Base-by-base conservation (phyloP, 768 basidiomycete genomes). In the Calocybe cyanea region DNA sequence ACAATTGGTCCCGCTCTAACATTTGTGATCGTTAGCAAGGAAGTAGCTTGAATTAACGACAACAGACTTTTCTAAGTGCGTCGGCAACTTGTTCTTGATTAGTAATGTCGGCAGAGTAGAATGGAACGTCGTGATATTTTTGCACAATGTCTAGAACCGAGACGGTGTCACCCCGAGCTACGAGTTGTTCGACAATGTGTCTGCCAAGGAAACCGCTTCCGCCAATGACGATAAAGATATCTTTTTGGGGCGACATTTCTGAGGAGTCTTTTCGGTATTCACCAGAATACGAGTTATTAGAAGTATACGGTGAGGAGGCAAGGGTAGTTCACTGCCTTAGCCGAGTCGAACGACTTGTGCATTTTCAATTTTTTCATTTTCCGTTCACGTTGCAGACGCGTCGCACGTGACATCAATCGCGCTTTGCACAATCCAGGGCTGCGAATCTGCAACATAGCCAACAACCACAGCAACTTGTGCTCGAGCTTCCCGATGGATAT, bases 131-230 rank as follows among this genome's bases (percentile, higher is more conserved):
- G 56, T 87, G 79, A 61, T 95, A 84, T 45, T 91, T 77, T 66
- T 96, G 92, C 1, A 94, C 92, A 49, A 96, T 78, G 69, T 97
- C 95, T 61, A 97, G 87, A 3, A 88, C 85, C 0, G 87, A 79
- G 14, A 97, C 91, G 30, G 76, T 67, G 68, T 90, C 88, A 4
- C 81, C 87, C 37, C 94, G 78, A 17, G 79, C 83, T 23, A 87
- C 63, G 43, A 98, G 78, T 43, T 83, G 81, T 55, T 93, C 81
- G 23, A 98, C 92, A 55, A 99, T 90, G 59, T 92, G 87, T 48
- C 91, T 73, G 36, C 95, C 92, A 18, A 95, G 71, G 64, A 95
- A 94, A 18, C 92, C 92, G 57, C 89, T 91, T 46, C 94, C 94
- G 18, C 95, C 95, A 59, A 97, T 86, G 58, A 99, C 92, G 45